Evolutionary conservation across 2,329 filamentous ascomycete species (phyloP).

Genomic region (Daldinia sp.): DNA sequence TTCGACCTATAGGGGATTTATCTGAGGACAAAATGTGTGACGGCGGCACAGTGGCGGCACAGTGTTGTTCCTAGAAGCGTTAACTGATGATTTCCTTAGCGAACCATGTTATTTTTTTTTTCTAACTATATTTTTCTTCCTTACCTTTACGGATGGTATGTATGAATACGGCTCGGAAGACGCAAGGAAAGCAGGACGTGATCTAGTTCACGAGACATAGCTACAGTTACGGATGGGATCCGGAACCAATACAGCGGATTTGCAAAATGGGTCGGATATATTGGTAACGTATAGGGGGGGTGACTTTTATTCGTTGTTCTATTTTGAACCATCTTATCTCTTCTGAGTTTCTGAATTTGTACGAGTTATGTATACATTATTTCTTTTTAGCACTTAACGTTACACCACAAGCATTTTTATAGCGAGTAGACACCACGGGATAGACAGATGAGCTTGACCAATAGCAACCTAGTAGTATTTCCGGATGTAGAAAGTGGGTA

Average conservation of each 20-base stretch:
- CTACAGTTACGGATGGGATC: not conserved
- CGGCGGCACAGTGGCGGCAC: not conserved
- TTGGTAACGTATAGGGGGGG: not conserved
- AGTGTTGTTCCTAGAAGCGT: not conserved
- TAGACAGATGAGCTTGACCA: not conserved
- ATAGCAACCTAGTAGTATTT: conserved; percentile 4
- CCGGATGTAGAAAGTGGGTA: conserved; percentile 16
- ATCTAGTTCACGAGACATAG: not conserved
- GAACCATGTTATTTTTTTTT: not conserved
- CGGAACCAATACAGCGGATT: not conserved
- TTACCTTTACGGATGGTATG: not conserved
- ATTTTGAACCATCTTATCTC: not conserved
- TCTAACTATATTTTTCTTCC: not conserved
- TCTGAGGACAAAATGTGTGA: not conserved
- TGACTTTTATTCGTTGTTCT: not conserved
- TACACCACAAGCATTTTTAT: not conserved
- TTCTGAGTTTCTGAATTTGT: not conserved
- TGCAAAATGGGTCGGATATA: not conserved
- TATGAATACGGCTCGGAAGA: not conserved
- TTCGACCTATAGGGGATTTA: not conserved
- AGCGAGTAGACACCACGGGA: not conserved
- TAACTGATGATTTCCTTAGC: not conserved
- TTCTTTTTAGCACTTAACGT: not conserved
- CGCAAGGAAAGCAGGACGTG: not conserved
- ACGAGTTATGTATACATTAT: not conserved